A percentile compares a stretch with the other conserved stretches of the same genome.
These are phyloP conservation scores for Actinomortierella wolfii DNA, from an alignment of 371 early-diverging fungal genomes.

Conservation along the genomic window DNA sequence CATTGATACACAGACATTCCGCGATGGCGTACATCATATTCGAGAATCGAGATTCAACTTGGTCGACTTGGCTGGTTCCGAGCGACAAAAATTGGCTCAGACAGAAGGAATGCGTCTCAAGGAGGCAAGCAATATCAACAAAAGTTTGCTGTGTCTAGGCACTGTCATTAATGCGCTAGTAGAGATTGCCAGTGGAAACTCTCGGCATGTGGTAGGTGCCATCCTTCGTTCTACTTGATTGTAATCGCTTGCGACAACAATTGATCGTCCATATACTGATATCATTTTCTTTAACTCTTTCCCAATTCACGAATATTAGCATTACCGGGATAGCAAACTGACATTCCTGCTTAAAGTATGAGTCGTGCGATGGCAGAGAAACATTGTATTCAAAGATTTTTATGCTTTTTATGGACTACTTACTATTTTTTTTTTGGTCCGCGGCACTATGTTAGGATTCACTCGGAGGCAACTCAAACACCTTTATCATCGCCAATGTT, in stretches of 20 bases:
- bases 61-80: constrained; percentile 95
- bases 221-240: neutral
- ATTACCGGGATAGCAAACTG: constrained; percentile 91
- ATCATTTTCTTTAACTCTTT: too few species aligned
- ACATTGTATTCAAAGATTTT: neutral
- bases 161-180: constrained; percentile 92
- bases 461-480: constrained; percentile 71
- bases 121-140: constrained; percentile 92
- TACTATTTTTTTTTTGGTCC: too few species aligned
- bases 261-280: too few species aligned
- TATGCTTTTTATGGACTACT: too few species aligned
- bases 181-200: constrained; percentile 67
- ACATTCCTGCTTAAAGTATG: constrained; percentile 85
- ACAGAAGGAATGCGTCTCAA: constrained; percentile 80
- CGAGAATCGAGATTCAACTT: constrained; percentile 70
- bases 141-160: constrained; percentile 84
- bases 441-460: too few species aligned
- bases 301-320: too few species aligned
- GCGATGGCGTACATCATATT: constrained; percentile 58
- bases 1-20: constrained; percentile 24
- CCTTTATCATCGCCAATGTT: constrained; percentile 86
- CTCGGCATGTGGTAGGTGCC: constrained; percentile 66
- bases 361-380: constrained; percentile 1
- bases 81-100: constrained; percentile 81
- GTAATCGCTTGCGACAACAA: neutral